Base-by-base conservation (phyloP, 2,329 filamentous ascomycete genomes). In the Botrytis hyacinthi region DNA sequence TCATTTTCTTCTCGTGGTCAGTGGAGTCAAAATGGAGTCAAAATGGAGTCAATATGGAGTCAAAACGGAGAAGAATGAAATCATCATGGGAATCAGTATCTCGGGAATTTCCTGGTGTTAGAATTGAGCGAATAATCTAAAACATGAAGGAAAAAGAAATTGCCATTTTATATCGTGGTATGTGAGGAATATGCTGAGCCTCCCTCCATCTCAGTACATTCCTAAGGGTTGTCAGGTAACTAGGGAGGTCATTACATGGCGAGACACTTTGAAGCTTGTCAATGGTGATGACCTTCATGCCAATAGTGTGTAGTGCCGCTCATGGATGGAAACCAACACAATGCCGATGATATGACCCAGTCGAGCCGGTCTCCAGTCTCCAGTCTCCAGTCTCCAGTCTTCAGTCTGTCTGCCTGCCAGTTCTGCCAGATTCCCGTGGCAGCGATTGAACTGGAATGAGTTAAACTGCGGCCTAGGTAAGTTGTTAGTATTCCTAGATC, bases 181-280 rank as follows among this genome's bases (percentile, higher is more conserved):
- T 46, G n/a, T 65, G 62, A 65, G 29, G 62, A 46, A 65, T 26
- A 35, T 35, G 62, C 62, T 48, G 18, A 65, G 62, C 62, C 62
- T 37, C 37, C 29, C 18, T 32, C 42, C 20, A 18, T 29, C 51
- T 16, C 3, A 14, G n/a, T 26, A 29, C 62, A 66, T 48, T 66
- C 62, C 62, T 37, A 66, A 44, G 44, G 62, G 20, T 48, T 48
- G n/a, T 35, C 18, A 16, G 42, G 42, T 48, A 32, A 2, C 22
- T 6, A 16, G 29, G n/a, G 16, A 16, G 29, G n/a, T 9, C 18
- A n/a, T 29, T n/a, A n/a, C 5, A 35, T 37, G 32, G 32, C 22
- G 12, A 62, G 12, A 20, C 35, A 62, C 40, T 29, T 62, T 37
- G 29, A 61, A 26, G 59, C 22, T 61, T 61, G 29, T 40, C 22